Evolutionary conservation across 2,329 filamentous ascomycete species (phyloP).

Genomic region (Claviceps paspali): DNA sequence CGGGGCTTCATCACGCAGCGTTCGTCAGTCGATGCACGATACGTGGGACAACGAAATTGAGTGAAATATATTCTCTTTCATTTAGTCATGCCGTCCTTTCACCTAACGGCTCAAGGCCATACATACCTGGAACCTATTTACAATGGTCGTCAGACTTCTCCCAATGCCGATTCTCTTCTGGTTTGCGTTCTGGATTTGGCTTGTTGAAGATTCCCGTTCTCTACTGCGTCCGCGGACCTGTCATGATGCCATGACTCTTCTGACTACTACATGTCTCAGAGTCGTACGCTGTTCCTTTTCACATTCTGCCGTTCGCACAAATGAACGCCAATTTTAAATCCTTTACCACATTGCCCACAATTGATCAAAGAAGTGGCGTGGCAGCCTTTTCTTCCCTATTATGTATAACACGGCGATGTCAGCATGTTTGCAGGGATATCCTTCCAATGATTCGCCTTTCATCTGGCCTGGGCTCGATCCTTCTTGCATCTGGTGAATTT

Average conservation of each 20-base stretch:
- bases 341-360: background rate
- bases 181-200: constrained; percentile 6
- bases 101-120: background rate
- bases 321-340: too few species aligned
- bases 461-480: constrained; percentile 2
- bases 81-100: constrained; percentile 5
- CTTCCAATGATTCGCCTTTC: constrained; percentile 3
- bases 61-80: constrained; percentile 5
- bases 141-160: background rate
- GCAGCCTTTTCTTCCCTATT: constrained; percentile 6
- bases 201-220: constrained; percentile 4
- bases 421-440: background rate
- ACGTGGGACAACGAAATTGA: constrained; percentile 4
- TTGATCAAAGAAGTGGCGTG: constrained; percentile 1
- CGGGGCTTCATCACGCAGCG: background rate
- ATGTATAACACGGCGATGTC: constrained; percentile 3
- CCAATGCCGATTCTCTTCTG: background rate
- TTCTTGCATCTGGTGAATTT: constrained; percentile 6
- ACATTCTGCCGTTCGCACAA: too few species aligned
- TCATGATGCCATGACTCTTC: constrained; percentile 5
- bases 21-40: background rate
- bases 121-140: constrained; percentile 2
- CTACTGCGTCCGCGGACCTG: constrained; percentile 4
- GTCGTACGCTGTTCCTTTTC: constrained; percentile 2
- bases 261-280: constrained; percentile 5